These are phyloP conservation scores for Chiua virens DNA, from an alignment of 768 basidiomycete species.

Conservation along the genomic window DNA sequence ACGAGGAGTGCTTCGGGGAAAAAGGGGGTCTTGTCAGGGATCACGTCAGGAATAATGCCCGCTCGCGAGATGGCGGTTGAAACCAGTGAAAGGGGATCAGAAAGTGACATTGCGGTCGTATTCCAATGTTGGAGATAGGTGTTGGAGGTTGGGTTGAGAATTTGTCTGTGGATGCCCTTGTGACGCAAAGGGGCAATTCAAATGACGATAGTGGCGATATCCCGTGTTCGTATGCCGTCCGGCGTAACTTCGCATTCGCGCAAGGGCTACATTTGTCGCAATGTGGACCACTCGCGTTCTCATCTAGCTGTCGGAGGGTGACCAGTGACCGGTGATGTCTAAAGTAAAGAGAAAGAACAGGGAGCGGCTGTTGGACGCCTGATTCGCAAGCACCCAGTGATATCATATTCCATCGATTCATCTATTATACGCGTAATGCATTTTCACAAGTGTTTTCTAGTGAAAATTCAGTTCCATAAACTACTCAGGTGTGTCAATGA, in stretches of 20 bases:
- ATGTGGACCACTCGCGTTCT: background rate
- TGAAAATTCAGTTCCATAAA: slow-evolving; percentile 21
- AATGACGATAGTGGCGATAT: slow-evolving; percentile 14
- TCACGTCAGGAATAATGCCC: slow-evolving; percentile 32
- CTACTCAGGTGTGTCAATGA: slow-evolving; percentile 7
- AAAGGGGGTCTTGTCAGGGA: slow-evolving; percentile 25
- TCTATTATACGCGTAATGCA: background rate
- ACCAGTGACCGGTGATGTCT: too few relatives aligned
- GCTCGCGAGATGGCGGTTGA: slow-evolving; percentile 11
- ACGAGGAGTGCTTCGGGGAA: slow-evolving; percentile 28
- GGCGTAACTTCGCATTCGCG: background rate
- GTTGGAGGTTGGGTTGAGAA: background rate
- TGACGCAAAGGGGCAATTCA: slow-evolving; percentile 1
- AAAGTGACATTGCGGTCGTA: slow-evolving; percentile 17
- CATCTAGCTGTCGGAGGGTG: background rate
- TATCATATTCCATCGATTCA: background rate
- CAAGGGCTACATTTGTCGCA: background rate
- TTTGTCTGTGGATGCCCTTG: background rate
- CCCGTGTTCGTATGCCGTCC: background rate
- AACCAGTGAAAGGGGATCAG: slow-evolving; percentile 29
- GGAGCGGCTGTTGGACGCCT: too few relatives aligned
- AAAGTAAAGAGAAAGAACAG: too few relatives aligned
- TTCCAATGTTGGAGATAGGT: background rate
- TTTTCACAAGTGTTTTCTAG: too few relatives aligned
- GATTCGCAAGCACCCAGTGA: background rate